Evolutionary conservation across 2,329 filamentous ascomycete species (phyloP), one percentile per base, ranked within the genome.

Genomic region (Fusarium piperis): DNA sequence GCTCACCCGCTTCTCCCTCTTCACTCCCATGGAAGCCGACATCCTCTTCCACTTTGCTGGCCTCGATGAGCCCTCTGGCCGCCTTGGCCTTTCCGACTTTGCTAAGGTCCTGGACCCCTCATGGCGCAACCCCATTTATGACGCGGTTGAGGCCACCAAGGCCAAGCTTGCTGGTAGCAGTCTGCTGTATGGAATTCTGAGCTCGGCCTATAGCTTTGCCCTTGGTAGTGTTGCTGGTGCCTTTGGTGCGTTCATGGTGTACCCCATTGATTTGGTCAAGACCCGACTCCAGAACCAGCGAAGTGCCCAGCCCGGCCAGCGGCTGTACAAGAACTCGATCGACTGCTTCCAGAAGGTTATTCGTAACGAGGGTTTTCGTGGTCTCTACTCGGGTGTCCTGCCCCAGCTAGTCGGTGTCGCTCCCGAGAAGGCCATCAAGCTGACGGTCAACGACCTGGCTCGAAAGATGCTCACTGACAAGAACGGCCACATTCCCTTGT

Each of bases 361-460:
- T 70, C 90, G 91, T 70, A 98, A 98, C 78, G 96, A 99, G 83
- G 96, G 96, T 63, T 88, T 97, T 81, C 88, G 87, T 39, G 96
- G 96, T 23, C 84, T 99, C 56, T 99, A 99, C 85, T 97, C 95
- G 56, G 96, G 96, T 79, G 94, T 99, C 20, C 82, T 98, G 59
- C 96, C 96, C 12, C 96, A 99, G 85, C 88, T 99, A 51, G 94
- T 99, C 70, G 96, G 96, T 81, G 96, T 99, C 51, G 96, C 96
- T n/a, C 96, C 96, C 2, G 96, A 99, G 82, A 99, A 99, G 87
- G 96, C 96, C 75, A 99, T 99, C 85, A 99, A 99, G 86, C 90
- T 99, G 71, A 99, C 96, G 0, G 95, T 99, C 78, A 99, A 99
- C 83, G 96, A 99, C 79, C 84, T 99, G 61, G 94, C 97, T 23